phyloP scores from a whole-genome alignment of 2,329 filamentous ascomycete genomes.

The Epichloe brachyelytri region DNA sequence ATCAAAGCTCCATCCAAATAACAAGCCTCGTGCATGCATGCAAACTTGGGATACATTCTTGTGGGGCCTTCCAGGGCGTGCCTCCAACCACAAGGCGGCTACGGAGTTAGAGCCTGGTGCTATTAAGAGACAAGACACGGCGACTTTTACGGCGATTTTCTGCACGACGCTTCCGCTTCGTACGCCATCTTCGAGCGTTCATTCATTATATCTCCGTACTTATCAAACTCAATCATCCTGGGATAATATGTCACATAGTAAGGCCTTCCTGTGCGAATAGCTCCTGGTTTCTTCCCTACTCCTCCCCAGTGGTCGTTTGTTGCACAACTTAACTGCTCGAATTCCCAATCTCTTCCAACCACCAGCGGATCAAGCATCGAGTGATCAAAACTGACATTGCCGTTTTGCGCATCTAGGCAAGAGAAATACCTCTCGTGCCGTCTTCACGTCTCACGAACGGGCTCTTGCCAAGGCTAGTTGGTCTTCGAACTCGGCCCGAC shows the following conservation, averaged over 20 bases:
- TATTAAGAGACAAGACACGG: no score
- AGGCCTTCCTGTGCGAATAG: slow-evolving; percentile 7
- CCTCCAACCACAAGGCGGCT: no score
- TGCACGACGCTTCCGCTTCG: neutral
- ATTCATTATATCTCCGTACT: neutral
- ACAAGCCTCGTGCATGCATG: no score
- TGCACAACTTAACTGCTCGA: neutral
- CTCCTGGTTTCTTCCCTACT: neutral
- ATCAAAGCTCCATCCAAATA: neutral
- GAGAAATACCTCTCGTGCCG: slow-evolving; percentile 79
- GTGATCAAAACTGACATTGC: neutral
- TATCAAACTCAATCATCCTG: neutral
- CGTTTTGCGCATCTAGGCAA: slow-evolving; percentile 41
- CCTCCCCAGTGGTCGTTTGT: neutral
- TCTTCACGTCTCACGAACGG: slow-evolving; percentile 90
- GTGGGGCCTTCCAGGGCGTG: neutral
- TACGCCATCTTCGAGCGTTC: neutral
- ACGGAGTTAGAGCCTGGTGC: no score
- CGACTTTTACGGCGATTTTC: neutral
- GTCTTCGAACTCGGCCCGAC: slow-evolving; percentile 69
- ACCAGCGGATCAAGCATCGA: neutral
- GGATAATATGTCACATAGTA: slow-evolving; percentile 37
- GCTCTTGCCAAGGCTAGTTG: slow-evolving; percentile 69
- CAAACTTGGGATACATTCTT: neutral
- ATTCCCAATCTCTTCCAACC: neutral